phyloP scores from a whole-genome alignment of 495 filamentous ascomycete genomes.

The Aspergillus wentii region DNA sequence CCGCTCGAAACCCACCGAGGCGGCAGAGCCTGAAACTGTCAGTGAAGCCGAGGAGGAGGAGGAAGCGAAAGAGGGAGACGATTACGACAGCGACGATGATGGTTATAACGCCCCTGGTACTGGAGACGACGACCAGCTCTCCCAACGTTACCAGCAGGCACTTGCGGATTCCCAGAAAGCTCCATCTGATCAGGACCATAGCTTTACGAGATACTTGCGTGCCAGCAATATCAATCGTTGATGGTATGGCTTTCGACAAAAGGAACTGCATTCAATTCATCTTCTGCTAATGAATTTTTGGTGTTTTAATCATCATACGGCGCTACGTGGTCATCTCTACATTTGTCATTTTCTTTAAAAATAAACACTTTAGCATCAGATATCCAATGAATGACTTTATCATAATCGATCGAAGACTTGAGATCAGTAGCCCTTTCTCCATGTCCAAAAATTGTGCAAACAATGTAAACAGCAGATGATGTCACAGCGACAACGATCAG shows the following conservation, averaged over 20 bases:
- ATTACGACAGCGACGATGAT: conserved; percentile 29
- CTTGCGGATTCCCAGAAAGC: conserved; percentile 24
- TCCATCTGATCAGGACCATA: conserved; percentile 37
- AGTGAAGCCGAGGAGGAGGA: conserved; percentile 48
- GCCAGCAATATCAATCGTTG: conserved; percentile 30
- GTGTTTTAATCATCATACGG: too few species aligned
- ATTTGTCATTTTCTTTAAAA: too few species aligned
- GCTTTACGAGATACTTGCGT: conserved; percentile 45
- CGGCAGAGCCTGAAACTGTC: conserved; percentile 39
- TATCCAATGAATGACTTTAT: too few species aligned
- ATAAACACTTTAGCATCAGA: too few species aligned
- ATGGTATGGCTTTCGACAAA: too few species aligned
- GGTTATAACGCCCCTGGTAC: conserved; percentile 26
- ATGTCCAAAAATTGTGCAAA: background rate
- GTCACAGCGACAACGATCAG: background rate
- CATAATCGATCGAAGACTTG: too few species aligned
- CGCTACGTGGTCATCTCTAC: too few species aligned
- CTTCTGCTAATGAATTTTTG: conserved; percentile 14
- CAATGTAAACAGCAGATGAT: background rate
- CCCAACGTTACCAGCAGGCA: conserved; percentile 41
- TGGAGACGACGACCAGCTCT: conserved; percentile 35
- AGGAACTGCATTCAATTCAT: background rate
- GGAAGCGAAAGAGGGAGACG: conserved; percentile 26
- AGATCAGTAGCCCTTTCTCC: too few species aligned
- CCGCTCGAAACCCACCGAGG: conserved; percentile 18